phyloP scores from a whole-genome alignment of 1,284 basidiomycete species.

The Apiotrichum sp. region DNA sequence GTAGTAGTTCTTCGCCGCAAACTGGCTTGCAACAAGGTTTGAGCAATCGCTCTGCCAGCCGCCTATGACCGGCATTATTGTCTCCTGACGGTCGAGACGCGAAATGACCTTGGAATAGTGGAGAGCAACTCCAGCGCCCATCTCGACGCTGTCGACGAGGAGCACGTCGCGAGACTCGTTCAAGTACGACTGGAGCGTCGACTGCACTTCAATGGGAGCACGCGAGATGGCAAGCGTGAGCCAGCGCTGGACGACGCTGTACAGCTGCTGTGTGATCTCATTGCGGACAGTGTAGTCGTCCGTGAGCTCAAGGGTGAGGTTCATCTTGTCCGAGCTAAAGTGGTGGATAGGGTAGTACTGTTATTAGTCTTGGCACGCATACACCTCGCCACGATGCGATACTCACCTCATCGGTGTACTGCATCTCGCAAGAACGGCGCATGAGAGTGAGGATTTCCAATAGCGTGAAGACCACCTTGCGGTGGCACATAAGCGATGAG shows the following conservation, averaged over 20 bases:
- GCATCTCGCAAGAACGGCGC: constrained; percentile 80
- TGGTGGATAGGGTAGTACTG: constrained; percentile 84
- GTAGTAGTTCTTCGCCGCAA: constrained; percentile 78
- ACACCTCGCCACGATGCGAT: not conserved
- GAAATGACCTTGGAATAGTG: constrained; percentile 74
- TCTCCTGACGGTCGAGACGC: constrained; percentile 68
- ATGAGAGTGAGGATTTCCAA: constrained; percentile 87
- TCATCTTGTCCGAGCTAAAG: constrained; percentile 70
- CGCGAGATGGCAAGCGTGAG: constrained; percentile 76
- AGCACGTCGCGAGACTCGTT: constrained; percentile 63
- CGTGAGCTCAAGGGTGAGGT: constrained; percentile 70
- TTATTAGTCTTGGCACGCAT: not conserved
- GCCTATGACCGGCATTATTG: constrained; percentile 44
- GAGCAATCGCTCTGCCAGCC: constrained; percentile 60
- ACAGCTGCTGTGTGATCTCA: constrained; percentile 70
- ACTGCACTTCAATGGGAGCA: constrained; percentile 86
- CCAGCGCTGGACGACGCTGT: constrained; percentile 71
- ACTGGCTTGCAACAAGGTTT: constrained; percentile 68
- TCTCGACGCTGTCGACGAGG: constrained; percentile 66
- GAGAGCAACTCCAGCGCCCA: constrained; percentile 82
- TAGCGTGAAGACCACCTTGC: constrained; percentile 77
- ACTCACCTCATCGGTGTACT: constrained; percentile 80
- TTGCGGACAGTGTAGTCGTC: constrained; percentile 84
- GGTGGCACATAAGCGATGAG: constrained; percentile 89
- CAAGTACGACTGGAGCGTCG: constrained; percentile 83